Base-by-base conservation (phyloP, 1,139 yeast species). In the Lodderomyces theae region DNA sequence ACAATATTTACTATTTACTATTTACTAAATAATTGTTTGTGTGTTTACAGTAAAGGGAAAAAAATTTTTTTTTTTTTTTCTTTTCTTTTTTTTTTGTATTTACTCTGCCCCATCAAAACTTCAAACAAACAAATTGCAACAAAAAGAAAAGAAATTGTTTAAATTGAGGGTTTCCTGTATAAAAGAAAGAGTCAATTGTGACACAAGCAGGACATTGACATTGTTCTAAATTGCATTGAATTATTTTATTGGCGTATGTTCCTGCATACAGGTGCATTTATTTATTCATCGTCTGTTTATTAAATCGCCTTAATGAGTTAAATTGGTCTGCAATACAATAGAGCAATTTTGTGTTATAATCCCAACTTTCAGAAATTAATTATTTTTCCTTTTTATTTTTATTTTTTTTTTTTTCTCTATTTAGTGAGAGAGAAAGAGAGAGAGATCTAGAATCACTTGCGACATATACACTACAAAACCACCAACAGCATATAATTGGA, bases 391-490 rank as follows among this genome's bases (percentile, higher is more conserved):
- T 26, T 26, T 26, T 3, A 26, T 26, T 12, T 26, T 26, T 26
- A 5, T n/a, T 12, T 25, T 25, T 25, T 11, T 12, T 25, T n/a
- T n/a, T n/a, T n/a, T n/a, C n/a, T n/a, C n/a, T n/a, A n/a, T n/a
- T n/a, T n/a, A n/a, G n/a, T n/a, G n/a, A n/a, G n/a, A n/a, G n/a
- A n/a, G n/a, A n/a, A n/a, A n/a, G n/a, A n/a, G n/a, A n/a, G n/a
- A n/a, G n/a, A n/a, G 18, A 28, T 28, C 31, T 28, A 28, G 31
- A 28, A 28, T 28, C 31, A 15, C 31, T 28, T 15, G 29, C 4
- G 18, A 28, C 31, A 28, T 4, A 7, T 9, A 8, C 9, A 5
- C 8, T n/a, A n/a, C n/a, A 24, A 11, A 24, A 24, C 9, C 26
- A 24, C 6, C 3, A 17, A 10, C 9, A 26, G 9, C 29, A 26